These are phyloP conservation scores for Fraxinus americana DNA, from an alignment of 257 asterid species.

Conservation along the genomic window DNA sequence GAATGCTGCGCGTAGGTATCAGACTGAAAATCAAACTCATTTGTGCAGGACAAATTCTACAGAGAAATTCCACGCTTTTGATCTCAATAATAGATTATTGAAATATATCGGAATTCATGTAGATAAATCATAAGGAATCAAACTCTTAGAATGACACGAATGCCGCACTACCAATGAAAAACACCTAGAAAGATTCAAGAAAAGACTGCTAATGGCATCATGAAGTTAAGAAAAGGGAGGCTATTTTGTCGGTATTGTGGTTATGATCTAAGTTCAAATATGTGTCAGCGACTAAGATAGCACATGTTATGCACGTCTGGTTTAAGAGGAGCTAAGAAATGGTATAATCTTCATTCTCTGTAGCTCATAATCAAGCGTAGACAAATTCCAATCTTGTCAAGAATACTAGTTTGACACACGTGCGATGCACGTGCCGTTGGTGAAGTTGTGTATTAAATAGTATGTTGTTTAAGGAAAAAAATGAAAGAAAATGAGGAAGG, in stretches of 20 bases:
- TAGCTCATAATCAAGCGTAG: not conserved
- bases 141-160: slow-evolving; percentile 29
- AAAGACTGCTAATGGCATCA: slow-evolving; percentile 32
- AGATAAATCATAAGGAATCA: slow-evolving; percentile 23
- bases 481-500: too few relatives aligned
- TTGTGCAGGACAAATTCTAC: slow-evolving; percentile 8
- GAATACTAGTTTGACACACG: not conserved
- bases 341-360: not conserved
- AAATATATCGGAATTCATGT: not conserved
- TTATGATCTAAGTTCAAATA: slow-evolving; percentile 13
- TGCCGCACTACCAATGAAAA: slow-evolving; percentile 34
- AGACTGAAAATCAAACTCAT: slow-evolving; percentile 7
- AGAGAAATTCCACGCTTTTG: not conserved
- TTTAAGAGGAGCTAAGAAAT: not conserved
- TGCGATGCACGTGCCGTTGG: too few relatives aligned
- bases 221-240: slow-evolving; percentile 28
- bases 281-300: not conserved
- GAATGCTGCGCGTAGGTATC: not conserved
- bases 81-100: not conserved
- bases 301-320: not conserved
- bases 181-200: slow-evolving; percentile 29
- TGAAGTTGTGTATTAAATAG: too few relatives aligned
- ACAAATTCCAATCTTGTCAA: slow-evolving; percentile 1
- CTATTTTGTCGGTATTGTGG: slow-evolving; percentile 23
- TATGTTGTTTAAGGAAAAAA: too few relatives aligned